Evolutionary conservation across 257 asterid genomes (phyloP), one percentile per base, ranked within the genome.

Genomic region (Solanum paucissectum): DNA sequence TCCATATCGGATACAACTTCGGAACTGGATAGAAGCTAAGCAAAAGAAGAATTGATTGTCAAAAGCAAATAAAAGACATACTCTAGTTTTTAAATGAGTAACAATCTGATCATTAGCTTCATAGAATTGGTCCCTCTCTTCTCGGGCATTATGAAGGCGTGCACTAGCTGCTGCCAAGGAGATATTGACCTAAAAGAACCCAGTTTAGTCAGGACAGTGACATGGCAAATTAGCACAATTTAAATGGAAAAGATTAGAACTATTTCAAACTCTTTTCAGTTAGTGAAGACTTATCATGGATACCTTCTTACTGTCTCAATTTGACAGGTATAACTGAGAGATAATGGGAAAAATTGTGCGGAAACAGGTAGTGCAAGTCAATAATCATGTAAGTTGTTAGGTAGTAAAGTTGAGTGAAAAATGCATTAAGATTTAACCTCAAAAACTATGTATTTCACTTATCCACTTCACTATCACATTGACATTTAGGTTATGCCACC

Each of bases 21-120:
- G 2, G 55, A 84, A 82, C 46, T 74, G 86, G 8, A 42, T 83
- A 86, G 23, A 52, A 76, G 82, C 73, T 86, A 42, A 90, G 88
- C 85, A 42, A 83, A 81, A 81, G 68, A 81, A 81, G 68, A 18
- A 46, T 81, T 81, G 42, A 29, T 29, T 44, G 29, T 46, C n/a
- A 29, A 81, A 46, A 79, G 38, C 2, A 27, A 79, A 46, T 8
- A 27, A 81, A 77, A 81, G 27, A 16, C 85, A 49, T 81, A 96
- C 99, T 98, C 94, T 96, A 62, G 98, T 90, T 91, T 94, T 96
- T 76, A 97, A 87, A 91, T 94, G 99, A 83, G 99, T 92, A 90
- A 97, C 97, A 91, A 97, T 92, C 89, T 96, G 96, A 91, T 96
- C 99, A 90, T 97, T 97, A 87, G 99, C 99, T 60, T 97, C 99